Evolutionary conservation across 176 grass and related monocot genomes (phyloP).

Genomic region (Aegilops sharonensis): DNA sequence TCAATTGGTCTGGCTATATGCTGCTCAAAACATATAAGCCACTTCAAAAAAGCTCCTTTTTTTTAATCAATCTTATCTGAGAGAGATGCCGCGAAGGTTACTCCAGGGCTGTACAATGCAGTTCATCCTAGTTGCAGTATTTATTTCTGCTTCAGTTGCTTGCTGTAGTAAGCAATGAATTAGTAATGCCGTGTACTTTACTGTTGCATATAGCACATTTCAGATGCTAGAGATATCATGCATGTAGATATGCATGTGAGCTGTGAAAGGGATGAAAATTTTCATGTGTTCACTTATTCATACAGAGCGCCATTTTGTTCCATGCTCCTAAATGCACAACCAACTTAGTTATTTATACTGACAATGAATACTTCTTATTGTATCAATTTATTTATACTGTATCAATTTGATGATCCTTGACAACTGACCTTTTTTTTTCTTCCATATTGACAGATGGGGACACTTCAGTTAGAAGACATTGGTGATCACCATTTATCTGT

Average conservation of each 20-base stretch:
- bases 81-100: neutral
- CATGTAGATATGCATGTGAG: constrained; percentile 8
- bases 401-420: neutral
- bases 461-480: constrained; percentile 1
- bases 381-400: neutral
- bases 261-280: neutral
- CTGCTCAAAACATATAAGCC: neutral
- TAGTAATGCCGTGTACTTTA: neutral
- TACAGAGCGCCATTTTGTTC: neutral
- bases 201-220: neutral
- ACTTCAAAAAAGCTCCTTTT: neutral
- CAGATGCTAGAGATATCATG: neutral
- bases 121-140: neutral
- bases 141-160: constrained; percentile 1
- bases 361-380: neutral
- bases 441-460: neutral
- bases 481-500: constrained; percentile 14
- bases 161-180: neutral
- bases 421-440: neutral
- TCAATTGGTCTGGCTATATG: neutral
- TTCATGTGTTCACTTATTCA: neutral
- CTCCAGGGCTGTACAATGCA: neutral
- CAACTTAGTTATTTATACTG: neutral
- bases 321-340: neutral
- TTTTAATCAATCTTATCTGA: neutral